A percentile compares a stretch with the other conserved stretches of the same genome.
phyloP scores from a whole-genome alignment of 257 asterid genomes.

The Nicotiana noctiflora region DNA sequence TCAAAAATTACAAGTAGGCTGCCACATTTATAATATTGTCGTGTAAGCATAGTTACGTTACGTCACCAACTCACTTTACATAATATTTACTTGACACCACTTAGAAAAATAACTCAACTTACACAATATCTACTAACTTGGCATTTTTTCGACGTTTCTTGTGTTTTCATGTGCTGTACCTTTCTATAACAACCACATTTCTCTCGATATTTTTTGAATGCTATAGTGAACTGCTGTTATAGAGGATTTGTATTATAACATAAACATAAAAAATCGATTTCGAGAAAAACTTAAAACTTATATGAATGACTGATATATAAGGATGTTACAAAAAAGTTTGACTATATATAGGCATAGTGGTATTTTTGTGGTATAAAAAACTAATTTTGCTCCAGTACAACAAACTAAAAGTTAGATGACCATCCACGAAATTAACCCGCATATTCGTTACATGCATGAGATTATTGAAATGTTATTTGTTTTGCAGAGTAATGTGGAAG shows the following conservation, averaged over 20 bases:
- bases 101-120: not conserved
- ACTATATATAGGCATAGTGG: too few species aligned
- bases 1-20: not conserved
- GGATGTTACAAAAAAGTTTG: too few species aligned
- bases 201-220: too few species aligned
- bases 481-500: constrained; percentile 29
- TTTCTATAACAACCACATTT: too few species aligned
- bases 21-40: not conserved
- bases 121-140: not conserved
- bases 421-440: not conserved
- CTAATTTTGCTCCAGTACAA: not conserved
- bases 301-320: too few species aligned
- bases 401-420: not conserved
- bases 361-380: not conserved
- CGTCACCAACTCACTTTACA: not conserved
- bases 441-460: not conserved
- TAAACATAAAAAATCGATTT: too few species aligned
- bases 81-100: not conserved
- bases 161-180: not conserved
- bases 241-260: too few species aligned
- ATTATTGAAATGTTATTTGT: not conserved
- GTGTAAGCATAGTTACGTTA: not conserved
- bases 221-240: too few species aligned
- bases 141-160: not conserved
- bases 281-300: too few species aligned